These are phyloP conservation scores for Ophiostoma pallidulum DNA, from an alignment of 2,329 filamentous ascomycete genomes.

Conservation along the genomic window DNA sequence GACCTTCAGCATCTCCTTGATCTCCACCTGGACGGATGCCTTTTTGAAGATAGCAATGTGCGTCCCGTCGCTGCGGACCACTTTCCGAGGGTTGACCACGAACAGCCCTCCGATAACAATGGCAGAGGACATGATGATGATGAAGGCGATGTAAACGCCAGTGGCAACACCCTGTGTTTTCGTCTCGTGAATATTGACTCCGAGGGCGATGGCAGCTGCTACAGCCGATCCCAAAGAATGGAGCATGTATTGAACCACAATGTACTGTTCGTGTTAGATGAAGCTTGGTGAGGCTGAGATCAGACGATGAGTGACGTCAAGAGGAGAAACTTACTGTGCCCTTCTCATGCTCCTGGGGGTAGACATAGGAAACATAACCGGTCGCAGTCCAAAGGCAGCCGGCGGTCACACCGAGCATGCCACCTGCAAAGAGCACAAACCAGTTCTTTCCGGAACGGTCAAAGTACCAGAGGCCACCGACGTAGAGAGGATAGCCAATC, in stretches of 20 bases:
- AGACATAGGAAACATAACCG: constrained; percentile 1
- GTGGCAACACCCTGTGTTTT: constrained; percentile 1
- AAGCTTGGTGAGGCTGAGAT: too few relatives aligned
- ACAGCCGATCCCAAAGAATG: background rate
- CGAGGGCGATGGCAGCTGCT: constrained; percentile 4
- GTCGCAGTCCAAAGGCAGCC: constrained; percentile 16
- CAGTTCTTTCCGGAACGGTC: constrained; percentile 12
- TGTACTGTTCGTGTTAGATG: too few relatives aligned
- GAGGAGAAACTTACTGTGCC: too few relatives aligned
- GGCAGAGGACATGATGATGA: background rate
- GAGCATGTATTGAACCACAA: constrained; percentile 1
- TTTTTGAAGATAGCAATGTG: constrained; percentile 11
- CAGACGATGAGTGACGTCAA: too few relatives aligned
- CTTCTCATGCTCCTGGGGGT: constrained; percentile 6
- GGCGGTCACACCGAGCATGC: constrained; percentile 14
- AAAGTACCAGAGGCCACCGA: constrained; percentile 18
- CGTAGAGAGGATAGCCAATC: constrained; percentile 17
- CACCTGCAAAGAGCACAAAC: constrained; percentile 17
- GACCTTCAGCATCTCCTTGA: background rate
- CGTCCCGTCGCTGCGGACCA: constrained; percentile 7
- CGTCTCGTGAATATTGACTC: constrained; percentile 1
- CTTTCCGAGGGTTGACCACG: constrained; percentile 1
- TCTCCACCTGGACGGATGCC: background rate
- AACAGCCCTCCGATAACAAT: constrained; percentile 1
- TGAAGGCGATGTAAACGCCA: constrained; percentile 3